A percentile compares a stretch with the other conserved stretches of the same genome.
Evolutionary conservation across 192 early-diverging fungal genomes (phyloP).

Genomic region (Mortierella antarctica): DNA sequence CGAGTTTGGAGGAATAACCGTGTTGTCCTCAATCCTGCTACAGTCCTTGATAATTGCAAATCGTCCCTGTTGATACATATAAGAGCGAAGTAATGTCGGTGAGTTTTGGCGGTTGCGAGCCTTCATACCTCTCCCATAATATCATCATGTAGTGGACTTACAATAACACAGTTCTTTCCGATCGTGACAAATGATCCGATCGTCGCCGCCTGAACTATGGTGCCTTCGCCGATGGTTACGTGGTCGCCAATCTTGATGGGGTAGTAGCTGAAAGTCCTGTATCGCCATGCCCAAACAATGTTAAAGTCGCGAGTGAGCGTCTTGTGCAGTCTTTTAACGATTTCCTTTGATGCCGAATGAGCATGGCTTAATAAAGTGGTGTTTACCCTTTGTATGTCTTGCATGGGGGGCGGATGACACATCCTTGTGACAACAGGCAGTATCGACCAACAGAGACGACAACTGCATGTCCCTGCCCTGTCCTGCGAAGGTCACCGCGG

Average conservation of each 20-base stretch:
- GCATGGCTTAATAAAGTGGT: neutral
- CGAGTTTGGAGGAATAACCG: conserved; percentile 91
- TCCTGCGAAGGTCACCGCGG: conserved; percentile 91
- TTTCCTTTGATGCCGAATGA: neutral
- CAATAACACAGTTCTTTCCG: conserved; percentile 94
- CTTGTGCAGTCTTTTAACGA: neutral
- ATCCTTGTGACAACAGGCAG: conserved; percentile 80
- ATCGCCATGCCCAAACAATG: conserved; percentile 5
- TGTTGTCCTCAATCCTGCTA: conserved; percentile 86
- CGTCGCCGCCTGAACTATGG: conserved; percentile 90
- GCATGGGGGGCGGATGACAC: conserved; percentile 92
- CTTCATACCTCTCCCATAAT: neutral
- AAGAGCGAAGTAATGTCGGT: neutral
- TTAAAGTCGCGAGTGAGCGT: neutral
- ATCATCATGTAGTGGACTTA: conserved; percentile 55
- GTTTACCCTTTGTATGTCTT: conserved; percentile 90
- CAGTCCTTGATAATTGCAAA: conserved; percentile 98
- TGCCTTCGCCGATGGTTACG: conserved; percentile 87
- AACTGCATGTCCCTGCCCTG: conserved; percentile 88
- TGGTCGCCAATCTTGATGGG: conserved; percentile 98
- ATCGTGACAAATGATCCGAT: conserved; percentile 93
- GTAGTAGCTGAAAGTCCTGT: conserved; percentile 93
- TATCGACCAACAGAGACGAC: conserved; percentile 93
- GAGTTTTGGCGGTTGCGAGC: neutral
- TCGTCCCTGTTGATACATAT: conserved; percentile 68